Percentiles rank a stretch among this genome's conserved stretches.
Evolutionary conservation across 768 basidiomycete species (phyloP).

Genomic region (Tulasnella sp.): DNA sequence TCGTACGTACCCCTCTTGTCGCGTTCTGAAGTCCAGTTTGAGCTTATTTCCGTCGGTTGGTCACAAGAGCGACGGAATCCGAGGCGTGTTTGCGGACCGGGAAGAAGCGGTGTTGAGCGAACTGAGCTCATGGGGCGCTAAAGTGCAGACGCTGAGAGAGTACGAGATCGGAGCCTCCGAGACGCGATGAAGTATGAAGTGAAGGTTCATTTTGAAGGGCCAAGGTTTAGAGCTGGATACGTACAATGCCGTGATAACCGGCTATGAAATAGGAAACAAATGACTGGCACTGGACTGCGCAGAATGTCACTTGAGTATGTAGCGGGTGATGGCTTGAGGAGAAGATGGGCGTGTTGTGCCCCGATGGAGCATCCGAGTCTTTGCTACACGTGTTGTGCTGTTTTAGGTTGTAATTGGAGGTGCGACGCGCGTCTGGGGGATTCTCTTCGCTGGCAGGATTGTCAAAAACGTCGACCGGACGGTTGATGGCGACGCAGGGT

Average conservation of each 20-base stretch:
- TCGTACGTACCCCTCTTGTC: background rate
- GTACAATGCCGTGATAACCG: background rate
- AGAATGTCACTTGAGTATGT: background rate
- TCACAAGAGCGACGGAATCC: constrained; percentile 4
- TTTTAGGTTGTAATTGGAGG: background rate
- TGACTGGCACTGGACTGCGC: background rate
- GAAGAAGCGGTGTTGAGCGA: constrained; percentile 1
- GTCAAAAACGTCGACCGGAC: background rate
- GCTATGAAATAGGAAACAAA: background rate
- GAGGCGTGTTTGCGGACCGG: background rate
- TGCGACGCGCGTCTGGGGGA: background rate
- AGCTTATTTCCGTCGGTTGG: background rate
- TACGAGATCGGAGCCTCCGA: background rate
- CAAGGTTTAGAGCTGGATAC: background rate
- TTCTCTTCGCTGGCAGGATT: background rate
- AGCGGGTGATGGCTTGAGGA: background rate
- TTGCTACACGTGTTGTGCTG: background rate
- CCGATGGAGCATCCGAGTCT: background rate
- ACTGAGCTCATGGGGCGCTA: background rate
- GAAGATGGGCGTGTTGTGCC: background rate
- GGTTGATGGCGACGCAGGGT: background rate
- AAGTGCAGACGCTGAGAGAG: background rate
- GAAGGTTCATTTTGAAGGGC: background rate
- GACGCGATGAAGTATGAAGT: background rate
- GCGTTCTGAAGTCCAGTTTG: background rate